phyloP scores from a whole-genome alignment of 2,329 filamentous ascomycete species.

The Chlorencoelia australis region DNA sequence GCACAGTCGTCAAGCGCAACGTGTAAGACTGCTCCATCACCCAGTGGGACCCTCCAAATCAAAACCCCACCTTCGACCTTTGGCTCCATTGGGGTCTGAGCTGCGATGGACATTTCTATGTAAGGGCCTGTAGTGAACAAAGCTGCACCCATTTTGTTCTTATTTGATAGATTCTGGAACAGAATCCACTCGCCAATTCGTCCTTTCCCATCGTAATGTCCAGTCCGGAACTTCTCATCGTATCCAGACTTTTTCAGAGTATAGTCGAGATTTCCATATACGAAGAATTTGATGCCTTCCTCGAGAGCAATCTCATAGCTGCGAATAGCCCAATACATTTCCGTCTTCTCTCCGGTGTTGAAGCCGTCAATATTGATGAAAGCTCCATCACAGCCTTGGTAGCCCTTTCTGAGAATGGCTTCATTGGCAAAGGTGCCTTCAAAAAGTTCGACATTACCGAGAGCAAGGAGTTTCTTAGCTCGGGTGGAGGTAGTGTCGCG shows the following conservation, averaged over 20 bases:
- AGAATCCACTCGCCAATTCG: constrained; percentile 36
- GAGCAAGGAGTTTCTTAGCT: constrained; percentile 32
- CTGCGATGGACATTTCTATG: constrained; percentile 34
- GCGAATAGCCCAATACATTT: constrained; percentile 39
- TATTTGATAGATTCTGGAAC: constrained; percentile 30
- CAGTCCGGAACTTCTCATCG: constrained; percentile 34
- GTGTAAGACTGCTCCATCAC: constrained; percentile 32
- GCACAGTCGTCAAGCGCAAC: constrained; percentile 38
- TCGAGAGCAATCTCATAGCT: constrained; percentile 34
- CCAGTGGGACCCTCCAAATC: constrained; percentile 34
- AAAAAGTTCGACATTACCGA: constrained; percentile 37
- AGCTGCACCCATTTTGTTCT: constrained; percentile 27
- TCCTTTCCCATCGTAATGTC: constrained; percentile 41
- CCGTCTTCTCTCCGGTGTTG: constrained; percentile 41
- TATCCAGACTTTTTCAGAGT: constrained; percentile 38
- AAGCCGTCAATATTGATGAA: constrained; percentile 47
- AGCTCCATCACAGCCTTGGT: constrained; percentile 36
- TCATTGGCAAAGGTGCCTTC: constrained; percentile 40
- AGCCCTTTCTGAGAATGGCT: constrained; percentile 32
- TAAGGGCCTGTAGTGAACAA: constrained; percentile 37
- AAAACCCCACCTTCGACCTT: constrained; percentile 31
- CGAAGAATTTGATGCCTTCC: constrained; percentile 33
- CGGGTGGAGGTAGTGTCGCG: constrained; percentile 33
- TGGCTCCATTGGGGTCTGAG: constrained; percentile 31
- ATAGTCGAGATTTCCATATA: constrained; percentile 41